Conservation (phyloP, 2,329 filamentous ascomycete species). For the Fusarium clavum region DNA sequence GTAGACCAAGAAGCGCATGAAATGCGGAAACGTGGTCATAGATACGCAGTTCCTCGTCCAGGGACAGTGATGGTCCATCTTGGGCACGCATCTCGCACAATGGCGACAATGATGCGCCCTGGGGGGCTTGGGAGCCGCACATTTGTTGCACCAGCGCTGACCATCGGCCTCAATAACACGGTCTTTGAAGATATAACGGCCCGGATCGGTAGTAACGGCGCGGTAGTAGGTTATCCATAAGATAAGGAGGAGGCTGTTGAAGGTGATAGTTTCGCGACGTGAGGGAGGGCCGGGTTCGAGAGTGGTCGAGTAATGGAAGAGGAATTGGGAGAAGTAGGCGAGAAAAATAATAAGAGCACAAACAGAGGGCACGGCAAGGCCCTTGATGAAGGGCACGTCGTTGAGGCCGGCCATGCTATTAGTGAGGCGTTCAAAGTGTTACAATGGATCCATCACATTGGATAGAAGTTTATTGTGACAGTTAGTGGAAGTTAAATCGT, state of each 20-base stretch:
- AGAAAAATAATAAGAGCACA: conserved; percentile 75
- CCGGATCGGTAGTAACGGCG: conserved; percentile 68
- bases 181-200: conserved; percentile 62
- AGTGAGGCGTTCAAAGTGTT: conserved; percentile 7
- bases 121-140: conserved; percentile 77
- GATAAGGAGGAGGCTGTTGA: conserved; percentile 73
- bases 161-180: conserved; percentile 50
- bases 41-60: conserved; percentile 89
- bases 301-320: conserved; percentile 67
- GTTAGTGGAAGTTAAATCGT: conserved; percentile 3
- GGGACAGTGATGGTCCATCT: conserved; percentile 89
- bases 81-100: conserved; percentile 79
- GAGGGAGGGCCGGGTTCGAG: conserved; percentile 72
- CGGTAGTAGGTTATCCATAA: conserved; percentile 78
- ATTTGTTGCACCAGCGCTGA: conserved; percentile 78
- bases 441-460: conserved; percentile 22
- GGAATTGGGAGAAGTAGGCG: conserved; percentile 76
- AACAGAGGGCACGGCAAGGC: conserved; percentile 76
- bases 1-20: conserved; percentile 80
- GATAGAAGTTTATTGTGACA: neutral
- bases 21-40: conserved; percentile 83
- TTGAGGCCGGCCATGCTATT: conserved; percentile 56
- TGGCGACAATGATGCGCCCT: conserved; percentile 84
- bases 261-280: conserved; percentile 65
- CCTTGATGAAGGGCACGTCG: conserved; percentile 59